phyloP scores from a whole-genome alignment of 345 rosid genomes.

The Lagerstroemia speciosa region DNA sequence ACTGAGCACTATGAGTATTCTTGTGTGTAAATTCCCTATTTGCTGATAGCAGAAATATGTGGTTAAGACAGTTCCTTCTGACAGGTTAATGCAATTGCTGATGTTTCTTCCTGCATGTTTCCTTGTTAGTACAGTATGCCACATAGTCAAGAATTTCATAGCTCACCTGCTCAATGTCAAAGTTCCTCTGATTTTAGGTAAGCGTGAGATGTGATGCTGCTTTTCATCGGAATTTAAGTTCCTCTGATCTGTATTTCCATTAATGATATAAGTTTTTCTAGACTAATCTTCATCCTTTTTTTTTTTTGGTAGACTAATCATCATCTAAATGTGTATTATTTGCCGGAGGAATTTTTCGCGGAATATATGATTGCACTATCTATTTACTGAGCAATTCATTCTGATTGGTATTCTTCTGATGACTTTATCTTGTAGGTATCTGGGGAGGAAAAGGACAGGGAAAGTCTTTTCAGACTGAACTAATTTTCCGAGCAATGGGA shows the following conservation, averaged over 20 bases:
- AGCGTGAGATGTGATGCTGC: background rate
- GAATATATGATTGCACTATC: background rate
- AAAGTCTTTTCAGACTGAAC: slow-evolving; percentile 91
- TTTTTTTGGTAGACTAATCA: background rate
- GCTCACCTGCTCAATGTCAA: slow-evolving; percentile 57
- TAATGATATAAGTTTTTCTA: background rate
- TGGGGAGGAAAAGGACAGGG: slow-evolving; percentile 99
- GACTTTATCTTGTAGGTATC: slow-evolving; percentile 37
- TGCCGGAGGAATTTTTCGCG: background rate
- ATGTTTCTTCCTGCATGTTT: slow-evolving; percentile 8
- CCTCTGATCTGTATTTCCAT: background rate
- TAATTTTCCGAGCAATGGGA: slow-evolving; percentile 84
- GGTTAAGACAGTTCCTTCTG: background rate
- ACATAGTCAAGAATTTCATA: slow-evolving; percentile 86
- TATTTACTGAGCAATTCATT: background rate
- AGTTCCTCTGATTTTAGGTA: slow-evolving; percentile 88
- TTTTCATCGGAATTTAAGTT: background rate
- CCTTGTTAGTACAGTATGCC: slow-evolving; percentile 41
- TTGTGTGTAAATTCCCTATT: background rate
- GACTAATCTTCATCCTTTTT: background rate
- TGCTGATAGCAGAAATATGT: background rate
- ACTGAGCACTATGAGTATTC: background rate
- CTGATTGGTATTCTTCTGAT: background rate
- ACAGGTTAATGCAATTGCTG: background rate
- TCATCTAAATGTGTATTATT: background rate